Base-by-base conservation (phyloP, 2,329 filamentous ascomycete genomes). In the Claviceps spartinae region DNA sequence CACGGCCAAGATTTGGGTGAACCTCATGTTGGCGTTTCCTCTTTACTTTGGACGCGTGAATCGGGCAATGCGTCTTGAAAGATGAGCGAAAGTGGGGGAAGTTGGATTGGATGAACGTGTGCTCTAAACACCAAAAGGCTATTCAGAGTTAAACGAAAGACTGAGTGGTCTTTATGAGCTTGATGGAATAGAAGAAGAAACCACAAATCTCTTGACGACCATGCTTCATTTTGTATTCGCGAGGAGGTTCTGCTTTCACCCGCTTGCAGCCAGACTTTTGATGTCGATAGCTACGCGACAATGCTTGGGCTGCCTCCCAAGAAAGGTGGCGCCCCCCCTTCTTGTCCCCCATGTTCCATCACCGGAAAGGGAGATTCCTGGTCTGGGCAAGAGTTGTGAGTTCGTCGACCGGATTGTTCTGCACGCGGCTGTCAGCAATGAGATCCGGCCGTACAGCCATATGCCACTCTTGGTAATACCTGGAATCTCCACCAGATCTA, bases 11-110 rank as follows among this genome's bases (percentile, higher is more conserved):
- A 64, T 48, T 54, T 66, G 62, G 54, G 60, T 56, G 55, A 66
- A 58, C 59, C 62, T 69, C 69, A 71, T 71, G 8, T 9, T 42
- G 18, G n/a, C 56, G 66, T 59, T 55, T 44, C 20, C 20, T 45
- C 44, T 18, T 49, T 49, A 26, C 9, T 24, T 44, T 20, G 11
- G 41, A 20, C 42, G 6, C 14, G 34, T 16, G 42, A 42, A 38
- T 37, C 45, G n/a, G 41, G 16, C 46, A 47, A 46, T 38, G 22
- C 40, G 36, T 14, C 26, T 14, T 16, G 5, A 3, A 16, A 45
- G 20, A 18, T 47, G 43, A 59, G 54, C 52, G 52, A 56, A 47
- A 48, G 54, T 54, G 16, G 55, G 52, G 52, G 50, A 58, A 56
- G 52, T 54, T 58, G 50, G 53, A 44, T 18, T n/a, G 26, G n/a